Evolutionary conservation across 345 rosid genomes (phyloP).

Genomic region (Syzygium oleosum): DNA sequence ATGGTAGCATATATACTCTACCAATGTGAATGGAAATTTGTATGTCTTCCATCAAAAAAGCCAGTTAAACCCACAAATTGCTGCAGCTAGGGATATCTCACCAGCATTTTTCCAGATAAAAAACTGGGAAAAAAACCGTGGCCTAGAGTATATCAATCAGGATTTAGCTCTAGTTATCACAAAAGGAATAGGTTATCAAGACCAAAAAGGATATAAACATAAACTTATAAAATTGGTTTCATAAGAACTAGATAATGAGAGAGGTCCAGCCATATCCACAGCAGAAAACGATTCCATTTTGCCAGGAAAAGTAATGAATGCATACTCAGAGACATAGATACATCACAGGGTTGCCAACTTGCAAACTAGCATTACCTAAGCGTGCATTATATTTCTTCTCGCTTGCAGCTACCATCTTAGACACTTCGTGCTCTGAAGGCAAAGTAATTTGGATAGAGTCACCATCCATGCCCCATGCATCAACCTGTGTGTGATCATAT

Average conservation of each 20-base stretch:
- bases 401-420: constrained; percentile 31
- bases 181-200: background rate
- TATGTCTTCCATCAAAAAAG: background rate
- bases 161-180: background rate
- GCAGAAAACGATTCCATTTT: background rate
- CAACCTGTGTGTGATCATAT: constrained; percentile 39
- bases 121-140: background rate
- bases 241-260: background rate
- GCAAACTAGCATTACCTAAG: constrained; percentile 42
- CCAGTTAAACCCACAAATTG: background rate
- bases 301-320: background rate
- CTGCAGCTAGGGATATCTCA: background rate
- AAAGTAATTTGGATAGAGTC: constrained; percentile 44
- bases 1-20: background rate
- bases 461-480: constrained; percentile 86
- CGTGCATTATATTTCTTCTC: constrained; percentile 37
- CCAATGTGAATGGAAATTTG: background rate
- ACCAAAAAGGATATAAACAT: background rate
- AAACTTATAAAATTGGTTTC: background rate
- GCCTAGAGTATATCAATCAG: background rate
- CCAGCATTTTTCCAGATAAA: background rate
- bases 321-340: background rate
- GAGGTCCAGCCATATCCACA: background rate
- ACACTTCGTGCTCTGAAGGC: constrained; percentile 47
- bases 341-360: background rate